These are phyloP conservation scores for Solanum chaucha DNA, from an alignment of 257 asterid genomes.

Conservation along the genomic window DNA sequence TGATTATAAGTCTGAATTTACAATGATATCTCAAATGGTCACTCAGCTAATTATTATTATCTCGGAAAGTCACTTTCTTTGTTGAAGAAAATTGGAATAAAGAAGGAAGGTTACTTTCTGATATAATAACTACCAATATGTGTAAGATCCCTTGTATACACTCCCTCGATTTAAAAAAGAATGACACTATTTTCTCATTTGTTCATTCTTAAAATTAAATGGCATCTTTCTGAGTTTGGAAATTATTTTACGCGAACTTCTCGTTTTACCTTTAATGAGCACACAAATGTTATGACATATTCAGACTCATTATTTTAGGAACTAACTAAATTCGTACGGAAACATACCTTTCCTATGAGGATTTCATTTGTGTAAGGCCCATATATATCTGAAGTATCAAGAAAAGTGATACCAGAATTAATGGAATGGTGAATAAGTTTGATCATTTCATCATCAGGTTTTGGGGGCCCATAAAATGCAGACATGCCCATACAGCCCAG, in stretches of 20 bases:
- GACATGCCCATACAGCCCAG: constrained; percentile 43
- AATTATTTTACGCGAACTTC: background rate
- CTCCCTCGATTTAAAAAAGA: background rate
- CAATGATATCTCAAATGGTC: too few relatives aligned
- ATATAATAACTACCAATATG: background rate
- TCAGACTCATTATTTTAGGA: background rate
- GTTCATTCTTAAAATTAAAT: too few relatives aligned
- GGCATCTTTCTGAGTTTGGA: background rate
- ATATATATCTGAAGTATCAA: constrained; percentile 30
- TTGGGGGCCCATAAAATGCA: constrained; percentile 27
- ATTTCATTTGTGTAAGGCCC: constrained; percentile 33
- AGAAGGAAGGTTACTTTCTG: accelerated
- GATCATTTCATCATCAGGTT: constrained; percentile 38
- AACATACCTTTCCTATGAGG: constrained; percentile 25
- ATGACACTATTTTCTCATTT: too few relatives aligned
- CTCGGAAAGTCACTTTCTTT: background rate
- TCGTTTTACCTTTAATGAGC: background rate
- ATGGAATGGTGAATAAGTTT: constrained; percentile 29
- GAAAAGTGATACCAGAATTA: constrained; percentile 22
- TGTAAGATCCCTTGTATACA: background rate
- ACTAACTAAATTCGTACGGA: too few relatives aligned
- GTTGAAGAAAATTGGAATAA: too few relatives aligned
- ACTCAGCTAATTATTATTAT: background rate
- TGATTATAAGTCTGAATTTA: background rate
- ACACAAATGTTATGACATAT: background rate